Evolutionary conservation across 306 rosid genomes (phyloP), one percentile per base, ranked within the genome.

Genomic region (Comarum palustre): DNA sequence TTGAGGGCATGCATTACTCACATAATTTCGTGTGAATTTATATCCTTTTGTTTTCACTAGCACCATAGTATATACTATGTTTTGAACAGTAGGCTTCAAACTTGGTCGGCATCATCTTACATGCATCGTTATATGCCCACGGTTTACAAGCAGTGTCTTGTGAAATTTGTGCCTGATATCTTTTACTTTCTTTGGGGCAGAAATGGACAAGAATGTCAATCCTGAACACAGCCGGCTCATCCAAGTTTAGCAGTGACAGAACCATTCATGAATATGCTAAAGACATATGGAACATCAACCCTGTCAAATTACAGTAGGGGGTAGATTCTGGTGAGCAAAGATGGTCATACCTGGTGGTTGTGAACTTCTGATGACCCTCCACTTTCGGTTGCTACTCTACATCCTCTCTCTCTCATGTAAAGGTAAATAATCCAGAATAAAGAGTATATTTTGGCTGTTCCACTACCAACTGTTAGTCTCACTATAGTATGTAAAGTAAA

Each of bases 171-270:
- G 78, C 68, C 54, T 75, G 81, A 77, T 79, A 38, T 50, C 42
- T 66, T 31, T 8, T 45, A 76, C 50, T 79, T 17, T n/a, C 75
- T 69, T 75, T 75, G 64, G 59, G 31, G 80, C 94, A 94, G 99
- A 83, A 52, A 82, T 94, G 99, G 99, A 90, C 97, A 27, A 84
- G 81, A 82, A 94, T 94, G 99, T 91, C 99, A 58, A 94, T 94
- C 73, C 76, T 91, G 88, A 94, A 94, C 58, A 91, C 99, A 43
- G 97, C 99, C 12, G 99, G 99, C 36, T 94, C 99, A 6, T 67
- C 65, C 90, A 94, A 94, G 96, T 94, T 94, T 51, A 94, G 99
- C 90, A 91, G 99, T 46, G 99, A 94, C 87, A 85, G 99, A 75
- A 94, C 99, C 31, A 94, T 94, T 74, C 97, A 84, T 31, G 97